Evolutionary conservation across 306 rosid species (phyloP).

Genomic region (peach (Prunus persica)): Prunus_persica_NCBIv2 NC_034013.1:13854001-13854500

Average conservation of each 20-base stretch:
- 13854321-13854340: constrained; percentile 74
- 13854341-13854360: constrained; percentile 85
- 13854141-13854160: constrained; percentile 88
- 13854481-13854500: constrained; percentile 57
- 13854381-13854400: constrained; percentile 65
- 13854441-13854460: constrained; percentile 67
- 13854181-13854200: constrained; percentile 85
- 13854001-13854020: constrained; percentile 62
- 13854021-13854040: constrained; percentile 45
- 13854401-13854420: constrained; percentile 63
- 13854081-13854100: constrained; percentile 69
- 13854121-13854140: constrained; percentile 77
- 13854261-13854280: constrained; percentile 84
- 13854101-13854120: constrained; percentile 61
- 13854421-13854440: constrained; percentile 79
- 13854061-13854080: constrained; percentile 54
- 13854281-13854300: constrained; percentile 67
- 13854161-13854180: constrained; percentile 89
- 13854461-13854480: constrained; percentile 74
- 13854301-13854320: constrained; percentile 66
- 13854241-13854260: constrained; percentile 98
- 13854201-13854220: constrained; percentile 94
- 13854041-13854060: constrained; percentile 53
- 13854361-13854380: constrained; percentile 75
- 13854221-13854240: constrained; percentile 95